These are phyloP conservation scores for Chlorella variabilis DNA, from an alignment of 163 green algal genomes.

Conservation along the genomic window DNA sequence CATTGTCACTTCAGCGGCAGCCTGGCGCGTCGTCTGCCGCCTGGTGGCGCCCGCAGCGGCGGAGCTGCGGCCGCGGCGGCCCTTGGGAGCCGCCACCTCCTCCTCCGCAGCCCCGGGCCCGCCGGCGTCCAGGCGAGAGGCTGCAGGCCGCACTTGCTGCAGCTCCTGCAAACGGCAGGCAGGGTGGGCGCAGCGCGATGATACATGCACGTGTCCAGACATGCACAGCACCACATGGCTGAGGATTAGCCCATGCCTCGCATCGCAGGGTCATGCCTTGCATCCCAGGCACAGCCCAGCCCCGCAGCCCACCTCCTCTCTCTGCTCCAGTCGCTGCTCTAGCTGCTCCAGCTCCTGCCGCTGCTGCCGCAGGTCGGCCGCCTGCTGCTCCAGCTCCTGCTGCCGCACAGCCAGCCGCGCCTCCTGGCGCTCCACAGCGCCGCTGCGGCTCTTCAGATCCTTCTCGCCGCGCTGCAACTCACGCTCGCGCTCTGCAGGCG, in stretches of 20 bases:
- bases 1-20: background rate
- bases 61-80: constrained; percentile 1
- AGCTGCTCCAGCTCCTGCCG: constrained; percentile 27
- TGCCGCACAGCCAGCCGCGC: background rate
- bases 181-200: background rate
- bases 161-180: constrained; percentile 14
- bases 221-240: too few species aligned
- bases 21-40: constrained; percentile 30
- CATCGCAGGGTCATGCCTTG: background rate
- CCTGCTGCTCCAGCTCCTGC: constrained; percentile 9
- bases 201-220: too few species aligned
- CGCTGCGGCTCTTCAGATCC: background rate
- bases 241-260: background rate
- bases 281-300: background rate
- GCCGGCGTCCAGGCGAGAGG: background rate
- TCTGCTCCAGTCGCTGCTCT: constrained; percentile 8
- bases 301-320: constrained; percentile 20
- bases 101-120: background rate
- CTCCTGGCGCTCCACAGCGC: constrained; percentile 9
- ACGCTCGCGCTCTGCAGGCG: constrained; percentile 10
- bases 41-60: constrained; percentile 2
- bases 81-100: background rate
- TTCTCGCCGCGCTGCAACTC: constrained; percentile 5
- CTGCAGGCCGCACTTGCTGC: constrained; percentile 14
- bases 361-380: constrained; percentile 4